Conservation (phyloP, 116 monocot species). For the Dioscorea cayenensis region DNA sequence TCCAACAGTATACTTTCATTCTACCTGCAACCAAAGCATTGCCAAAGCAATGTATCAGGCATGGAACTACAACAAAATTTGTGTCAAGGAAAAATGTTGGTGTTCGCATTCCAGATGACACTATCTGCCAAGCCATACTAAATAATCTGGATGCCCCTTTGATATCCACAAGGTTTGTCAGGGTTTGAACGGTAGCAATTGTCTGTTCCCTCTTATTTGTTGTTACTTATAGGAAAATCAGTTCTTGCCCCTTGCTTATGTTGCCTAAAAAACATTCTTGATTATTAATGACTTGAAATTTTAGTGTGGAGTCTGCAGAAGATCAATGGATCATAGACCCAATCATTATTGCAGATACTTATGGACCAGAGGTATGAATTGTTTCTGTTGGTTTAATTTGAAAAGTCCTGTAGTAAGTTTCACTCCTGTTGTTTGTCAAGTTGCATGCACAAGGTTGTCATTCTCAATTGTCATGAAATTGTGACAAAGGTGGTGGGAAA, state of each 20-base stretch:
- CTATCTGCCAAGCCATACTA: constrained; percentile 77
- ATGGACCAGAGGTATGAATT: constrained; percentile 65
- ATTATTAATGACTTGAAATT: constrained; percentile 9
- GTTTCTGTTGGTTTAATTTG: not conserved
- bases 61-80: constrained; percentile 59
- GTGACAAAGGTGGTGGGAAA: too few species aligned
- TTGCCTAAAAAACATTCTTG: not conserved
- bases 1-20: constrained; percentile 91
- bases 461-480: too few species aligned
- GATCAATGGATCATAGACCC: constrained; percentile 87
- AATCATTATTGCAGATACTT: constrained; percentile 79
- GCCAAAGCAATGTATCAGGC: constrained; percentile 76
- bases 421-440: not conserved
- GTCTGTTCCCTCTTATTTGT: constrained; percentile 3
- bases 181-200: not conserved
- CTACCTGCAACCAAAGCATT: constrained; percentile 83
- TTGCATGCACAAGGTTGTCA: too few species aligned
- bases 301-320: constrained; percentile 77
- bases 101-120: constrained; percentile 80
- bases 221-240: not conserved
- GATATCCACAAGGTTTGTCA: constrained; percentile 72
- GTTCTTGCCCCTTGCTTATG: not conserved
- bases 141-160: constrained; percentile 74
- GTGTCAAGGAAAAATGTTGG: constrained; percentile 74
- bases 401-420: not conserved